A percentile compares a stretch with the other conserved stretches of the same genome.
These are phyloP conservation scores for Themeda triandra DNA, from an alignment of 176 grass and related monocot species.

Conservation along the genomic window DNA sequence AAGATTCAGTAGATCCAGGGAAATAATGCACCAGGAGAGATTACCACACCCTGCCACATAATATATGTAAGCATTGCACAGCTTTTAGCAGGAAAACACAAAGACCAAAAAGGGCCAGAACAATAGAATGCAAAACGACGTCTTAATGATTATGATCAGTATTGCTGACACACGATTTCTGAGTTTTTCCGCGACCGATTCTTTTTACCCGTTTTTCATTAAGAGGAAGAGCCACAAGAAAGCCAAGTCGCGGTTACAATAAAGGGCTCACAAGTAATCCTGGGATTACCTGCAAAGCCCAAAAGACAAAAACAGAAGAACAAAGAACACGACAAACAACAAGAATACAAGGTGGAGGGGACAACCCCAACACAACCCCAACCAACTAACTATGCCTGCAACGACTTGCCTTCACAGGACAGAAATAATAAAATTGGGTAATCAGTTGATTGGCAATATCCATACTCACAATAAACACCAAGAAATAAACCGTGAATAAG, in stretches of 20 bases:
- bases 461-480: slow-evolving; percentile 49
- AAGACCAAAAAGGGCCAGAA: slow-evolving; percentile 43
- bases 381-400: no score
- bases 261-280: no score
- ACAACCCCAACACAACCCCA: no score
- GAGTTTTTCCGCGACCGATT: no score
- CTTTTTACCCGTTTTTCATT: no score
- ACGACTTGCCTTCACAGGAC: neutral
- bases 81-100: slow-evolving; percentile 46
- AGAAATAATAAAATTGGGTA: neutral
- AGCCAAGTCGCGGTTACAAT: no score
- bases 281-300: no score
- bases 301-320: no score
- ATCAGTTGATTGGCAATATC: slow-evolving; percentile 28
- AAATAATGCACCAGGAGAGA: neutral
- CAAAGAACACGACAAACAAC: no score
- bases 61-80: slow-evolving; percentile 53
- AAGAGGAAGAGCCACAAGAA: no score
- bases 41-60: slow-evolving; percentile 29
- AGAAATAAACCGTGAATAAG: slow-evolving; percentile 47
- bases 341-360: no score
- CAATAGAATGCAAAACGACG: neutral
- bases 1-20: neutral
- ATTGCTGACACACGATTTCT: neutral
- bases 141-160: neutral